These are phyloP conservation scores for Diatrype stigma DNA, from an alignment of 2,329 filamentous ascomycete species.

Conservation along the genomic window DNA sequence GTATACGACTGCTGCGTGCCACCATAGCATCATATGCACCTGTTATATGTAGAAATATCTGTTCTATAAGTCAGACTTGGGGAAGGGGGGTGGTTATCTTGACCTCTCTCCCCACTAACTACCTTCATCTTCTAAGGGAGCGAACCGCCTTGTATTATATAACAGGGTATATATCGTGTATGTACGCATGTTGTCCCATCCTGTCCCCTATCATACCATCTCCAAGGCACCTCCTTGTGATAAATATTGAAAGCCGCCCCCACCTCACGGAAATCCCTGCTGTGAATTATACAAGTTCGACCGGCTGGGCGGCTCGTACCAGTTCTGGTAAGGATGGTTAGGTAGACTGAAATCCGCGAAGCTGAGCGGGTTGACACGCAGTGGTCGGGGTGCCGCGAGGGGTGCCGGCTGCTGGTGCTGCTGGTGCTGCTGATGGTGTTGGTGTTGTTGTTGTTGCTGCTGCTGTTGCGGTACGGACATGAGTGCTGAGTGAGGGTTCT, in stretches of 20 bases:
- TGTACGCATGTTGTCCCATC: background rate
- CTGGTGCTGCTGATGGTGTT: constrained; percentile 21
- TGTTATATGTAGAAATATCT: too few relatives aligned
- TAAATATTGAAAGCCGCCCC: background rate
- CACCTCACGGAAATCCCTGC: constrained; percentile 18
- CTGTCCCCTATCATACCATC: background rate
- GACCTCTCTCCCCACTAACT: too few relatives aligned
- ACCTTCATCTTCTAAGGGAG: too few relatives aligned
- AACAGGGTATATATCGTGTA: too few relatives aligned
- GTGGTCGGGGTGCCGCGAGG: constrained; percentile 24
- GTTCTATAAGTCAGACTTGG: too few relatives aligned
- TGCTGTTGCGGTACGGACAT: constrained; percentile 1
- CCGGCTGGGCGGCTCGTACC: constrained; percentile 69
- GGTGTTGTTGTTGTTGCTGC: constrained; percentile 18
- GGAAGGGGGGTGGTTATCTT: too few relatives aligned
- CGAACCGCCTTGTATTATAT: too few relatives aligned
- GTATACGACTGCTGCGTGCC: too few relatives aligned
- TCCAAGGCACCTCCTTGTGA: background rate
- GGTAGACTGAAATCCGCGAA: constrained; percentile 73
- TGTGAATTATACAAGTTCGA: constrained; percentile 24
- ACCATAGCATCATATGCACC: too few relatives aligned
- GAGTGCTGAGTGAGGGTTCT: background rate
- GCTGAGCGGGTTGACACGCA: constrained; percentile 63
- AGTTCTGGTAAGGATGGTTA: constrained; percentile 76
- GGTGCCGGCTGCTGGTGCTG: constrained; percentile 21